These are phyloP conservation scores for Fusarium verticillioides DNA, from an alignment of 2,329 filamentous ascomycete genomes.

Conservation along the genomic window DNA sequence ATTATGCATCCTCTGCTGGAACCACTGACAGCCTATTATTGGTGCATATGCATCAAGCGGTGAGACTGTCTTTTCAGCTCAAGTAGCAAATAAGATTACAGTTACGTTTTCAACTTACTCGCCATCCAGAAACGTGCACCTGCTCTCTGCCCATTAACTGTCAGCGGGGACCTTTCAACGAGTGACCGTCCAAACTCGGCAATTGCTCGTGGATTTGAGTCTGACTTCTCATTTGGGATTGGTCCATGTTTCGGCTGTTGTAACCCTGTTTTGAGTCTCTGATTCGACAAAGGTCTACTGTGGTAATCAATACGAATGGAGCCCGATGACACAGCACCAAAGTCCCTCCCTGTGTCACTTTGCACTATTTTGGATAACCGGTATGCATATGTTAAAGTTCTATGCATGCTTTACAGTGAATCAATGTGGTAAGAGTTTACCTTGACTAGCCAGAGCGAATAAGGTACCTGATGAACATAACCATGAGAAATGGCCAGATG, in stretches of 20 bases:
- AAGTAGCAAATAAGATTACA: rapidly evolving
- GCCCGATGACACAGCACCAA: neutral
- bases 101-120: neutral
- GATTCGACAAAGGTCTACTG: neutral
- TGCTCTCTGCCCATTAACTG: neutral
- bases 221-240: neutral
- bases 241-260: neutral
- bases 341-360: rapidly evolving
- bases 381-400: rapidly evolving
- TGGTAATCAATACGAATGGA: neutral
- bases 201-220: neutral
- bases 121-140: neutral
- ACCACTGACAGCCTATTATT: no score
- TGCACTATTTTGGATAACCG: rapidly evolving
- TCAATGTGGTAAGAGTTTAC: no score
- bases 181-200: rapidly evolving
- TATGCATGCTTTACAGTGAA: neutral
- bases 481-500: no score
- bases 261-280: neutral
- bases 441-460: no score
- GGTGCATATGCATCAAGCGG: no score
- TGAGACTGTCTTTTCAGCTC: rapidly evolving
- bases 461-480: no score
- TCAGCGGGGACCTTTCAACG: neutral
- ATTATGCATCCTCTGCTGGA: no score